Conservation (phyloP, 1,284 basidiomycete genomes). For the Leccinum pachyderme region DNA sequence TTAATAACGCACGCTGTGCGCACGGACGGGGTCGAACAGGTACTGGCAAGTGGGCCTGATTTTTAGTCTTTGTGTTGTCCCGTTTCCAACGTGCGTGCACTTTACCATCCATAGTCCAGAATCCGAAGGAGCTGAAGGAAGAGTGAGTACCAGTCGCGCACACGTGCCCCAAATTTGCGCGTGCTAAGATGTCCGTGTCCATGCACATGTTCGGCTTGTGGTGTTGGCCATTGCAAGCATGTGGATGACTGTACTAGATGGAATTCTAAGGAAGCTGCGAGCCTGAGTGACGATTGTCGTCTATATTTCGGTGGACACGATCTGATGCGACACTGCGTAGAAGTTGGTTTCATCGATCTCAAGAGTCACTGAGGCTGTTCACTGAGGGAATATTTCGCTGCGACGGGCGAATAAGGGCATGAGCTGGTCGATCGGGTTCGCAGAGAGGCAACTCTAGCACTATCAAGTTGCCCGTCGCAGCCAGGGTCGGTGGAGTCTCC, state of each 20-base stretch:
- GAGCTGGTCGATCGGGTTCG: conserved; percentile 1
- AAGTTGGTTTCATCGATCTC: conserved; percentile 20
- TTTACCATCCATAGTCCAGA: conserved; percentile 37
- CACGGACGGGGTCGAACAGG: conserved; percentile 35
- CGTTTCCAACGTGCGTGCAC: conserved; percentile 10
- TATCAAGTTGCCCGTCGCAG: conserved; percentile 1
- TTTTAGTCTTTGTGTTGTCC: background rate
- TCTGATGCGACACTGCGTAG: conserved; percentile 9
- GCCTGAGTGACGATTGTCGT: conserved; percentile 9
- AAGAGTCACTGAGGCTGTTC: background rate
- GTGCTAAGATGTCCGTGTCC: background rate
- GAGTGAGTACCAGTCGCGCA: conserved; percentile 22
- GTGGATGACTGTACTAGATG: conserved; percentile 42
- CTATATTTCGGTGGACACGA: background rate
- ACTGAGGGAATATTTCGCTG: background rate
- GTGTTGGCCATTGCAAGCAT: conserved; percentile 36
- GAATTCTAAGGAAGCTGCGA: conserved; percentile 20
- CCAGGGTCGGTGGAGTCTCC: background rate
- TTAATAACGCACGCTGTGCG: conserved; percentile 28
- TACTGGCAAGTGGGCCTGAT: conserved; percentile 42
- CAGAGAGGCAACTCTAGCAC: conserved; percentile 6
- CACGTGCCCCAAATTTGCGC: background rate
- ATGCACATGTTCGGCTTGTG: conserved; percentile 35
- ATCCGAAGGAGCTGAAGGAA: conserved; percentile 33
- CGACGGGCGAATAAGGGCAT: conserved; percentile 1